Evolutionary conservation across 1,139 yeast species (phyloP).

Genomic region (Scheffersomyces titani): DNA sequence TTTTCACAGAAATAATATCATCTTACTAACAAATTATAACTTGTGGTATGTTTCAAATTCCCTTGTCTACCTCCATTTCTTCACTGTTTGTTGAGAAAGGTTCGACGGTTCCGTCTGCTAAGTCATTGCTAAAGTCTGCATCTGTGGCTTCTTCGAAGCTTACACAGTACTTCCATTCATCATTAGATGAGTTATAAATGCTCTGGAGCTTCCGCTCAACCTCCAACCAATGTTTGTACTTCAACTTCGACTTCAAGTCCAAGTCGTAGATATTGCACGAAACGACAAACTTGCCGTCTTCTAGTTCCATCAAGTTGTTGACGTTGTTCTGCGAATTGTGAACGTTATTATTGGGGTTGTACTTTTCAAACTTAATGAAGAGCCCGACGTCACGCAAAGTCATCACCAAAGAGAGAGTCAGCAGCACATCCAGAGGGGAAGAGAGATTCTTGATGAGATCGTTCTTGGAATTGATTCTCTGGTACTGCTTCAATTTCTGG

Average conservation of each 20-base stretch:
- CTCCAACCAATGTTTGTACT: constrained; percentile 45
- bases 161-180: constrained; percentile 39
- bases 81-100: background rate
- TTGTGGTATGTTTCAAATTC: background rate
- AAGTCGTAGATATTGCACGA: constrained; percentile 46
- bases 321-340: constrained; percentile 39
- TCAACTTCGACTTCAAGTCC: constrained; percentile 43
- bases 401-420: constrained; percentile 49
- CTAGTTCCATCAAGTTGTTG: constrained; percentile 30
- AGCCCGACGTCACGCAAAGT: constrained; percentile 58
- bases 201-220: constrained; percentile 35
- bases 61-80: background rate
- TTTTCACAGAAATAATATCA: no score
- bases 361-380: constrained; percentile 44
- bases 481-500: constrained; percentile 38
- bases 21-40: no score
- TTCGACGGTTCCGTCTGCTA: background rate
- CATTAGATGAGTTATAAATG: constrained; percentile 37
- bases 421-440: constrained; percentile 43
- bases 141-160: constrained; percentile 6
- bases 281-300: constrained; percentile 30
- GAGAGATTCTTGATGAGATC: constrained; percentile 38
- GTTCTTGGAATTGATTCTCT: constrained; percentile 34
- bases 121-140: background rate
- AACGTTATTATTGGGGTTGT: constrained; percentile 26